Evolutionary conservation across 208 protist genomes (phyloP).

Genomic region (Zelonia costaricensis): DNA sequence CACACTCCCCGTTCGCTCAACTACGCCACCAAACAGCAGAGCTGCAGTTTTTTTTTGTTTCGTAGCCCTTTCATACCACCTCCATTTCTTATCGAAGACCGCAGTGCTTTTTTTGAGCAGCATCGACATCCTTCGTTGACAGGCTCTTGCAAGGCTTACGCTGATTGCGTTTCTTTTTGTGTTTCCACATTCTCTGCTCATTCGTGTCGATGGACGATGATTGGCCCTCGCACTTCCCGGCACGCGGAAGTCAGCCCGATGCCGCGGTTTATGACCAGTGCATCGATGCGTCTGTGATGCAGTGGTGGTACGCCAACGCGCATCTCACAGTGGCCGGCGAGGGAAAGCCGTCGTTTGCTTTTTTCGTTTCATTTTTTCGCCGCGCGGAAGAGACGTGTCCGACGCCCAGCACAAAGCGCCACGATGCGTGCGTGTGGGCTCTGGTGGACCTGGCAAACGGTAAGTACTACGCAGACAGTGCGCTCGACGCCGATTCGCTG

Average conservation of each 20-base stretch:
- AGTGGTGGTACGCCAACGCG: slow-evolving; percentile 68
- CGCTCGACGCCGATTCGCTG: slow-evolving; percentile 36
- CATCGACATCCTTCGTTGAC: too few species aligned
- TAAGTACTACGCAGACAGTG: slow-evolving; percentile 57
- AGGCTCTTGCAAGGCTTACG: not conserved
- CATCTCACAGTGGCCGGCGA: slow-evolving; percentile 30
- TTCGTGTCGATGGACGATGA: slow-evolving; percentile 1
- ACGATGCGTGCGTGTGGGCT: slow-evolving; percentile 58
- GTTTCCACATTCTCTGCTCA: not conserved
- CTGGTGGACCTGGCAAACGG: slow-evolving; percentile 40
- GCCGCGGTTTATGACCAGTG: slow-evolving; percentile 26
- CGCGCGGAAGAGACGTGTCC: slow-evolving; percentile 30
- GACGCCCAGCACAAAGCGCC: slow-evolving; percentile 10
- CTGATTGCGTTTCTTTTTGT: not conserved
- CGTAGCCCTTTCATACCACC: too few species aligned
- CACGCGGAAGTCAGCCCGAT: slow-evolving; percentile 16
- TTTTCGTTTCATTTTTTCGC: slow-evolving; percentile 59
- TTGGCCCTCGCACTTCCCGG: slow-evolving; percentile 24
- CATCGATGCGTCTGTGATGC: slow-evolving; percentile 21
- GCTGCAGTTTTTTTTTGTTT: too few species aligned
- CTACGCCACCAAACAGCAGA: too few species aligned
- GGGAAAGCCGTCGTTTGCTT: slow-evolving; percentile 27
- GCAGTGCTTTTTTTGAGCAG: not conserved
- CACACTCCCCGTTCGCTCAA: too few species aligned
- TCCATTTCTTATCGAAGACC: too few species aligned